Conservation (phyloP, 139 green algal species). For the Nannochloris sp. region DNA sequence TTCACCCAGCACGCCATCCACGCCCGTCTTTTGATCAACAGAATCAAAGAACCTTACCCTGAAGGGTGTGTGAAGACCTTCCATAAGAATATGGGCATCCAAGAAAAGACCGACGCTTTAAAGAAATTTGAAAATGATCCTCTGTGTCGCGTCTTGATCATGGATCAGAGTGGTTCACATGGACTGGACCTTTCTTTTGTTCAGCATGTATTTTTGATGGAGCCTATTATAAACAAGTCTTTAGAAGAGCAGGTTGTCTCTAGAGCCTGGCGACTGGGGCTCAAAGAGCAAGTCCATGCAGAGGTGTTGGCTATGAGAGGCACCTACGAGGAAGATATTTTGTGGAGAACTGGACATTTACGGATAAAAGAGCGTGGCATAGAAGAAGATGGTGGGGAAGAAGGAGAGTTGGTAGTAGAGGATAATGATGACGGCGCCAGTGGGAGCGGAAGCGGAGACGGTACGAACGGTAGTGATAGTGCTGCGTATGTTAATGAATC, state of each 20-base stretch:
- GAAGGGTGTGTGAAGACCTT: background rate
- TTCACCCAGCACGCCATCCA: constrained; percentile 81
- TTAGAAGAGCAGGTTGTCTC: constrained; percentile 76
- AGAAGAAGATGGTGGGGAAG: background rate
- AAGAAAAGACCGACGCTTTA: background rate
- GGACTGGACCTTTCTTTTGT: constrained; percentile 91
- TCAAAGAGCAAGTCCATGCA: constrained; percentile 52
- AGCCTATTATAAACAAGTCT: constrained; percentile 75
- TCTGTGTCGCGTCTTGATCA: constrained; percentile 60
- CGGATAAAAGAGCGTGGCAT: background rate
- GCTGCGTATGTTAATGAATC: background rate
- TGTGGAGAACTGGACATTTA: background rate
- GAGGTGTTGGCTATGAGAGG: constrained; percentile 76
- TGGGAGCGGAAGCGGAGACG: too few species aligned
- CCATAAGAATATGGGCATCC: background rate
- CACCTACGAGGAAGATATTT: constrained; percentile 22
- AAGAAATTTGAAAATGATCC: constrained; percentile 43
- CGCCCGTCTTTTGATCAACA: constrained; percentile 42
- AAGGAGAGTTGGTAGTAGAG: too few species aligned
- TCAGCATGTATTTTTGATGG: constrained; percentile 84
- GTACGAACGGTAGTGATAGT: background rate
- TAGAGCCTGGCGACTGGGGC: constrained; percentile 85
- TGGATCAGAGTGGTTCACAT: constrained; percentile 69
- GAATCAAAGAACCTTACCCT: background rate
- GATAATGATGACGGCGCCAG: background rate